Evolutionary conservation across 495 filamentous ascomycete genomes (phyloP), one percentile per base, ranked within the genome.

Genomic region (Amniculicola lignicola): DNA sequence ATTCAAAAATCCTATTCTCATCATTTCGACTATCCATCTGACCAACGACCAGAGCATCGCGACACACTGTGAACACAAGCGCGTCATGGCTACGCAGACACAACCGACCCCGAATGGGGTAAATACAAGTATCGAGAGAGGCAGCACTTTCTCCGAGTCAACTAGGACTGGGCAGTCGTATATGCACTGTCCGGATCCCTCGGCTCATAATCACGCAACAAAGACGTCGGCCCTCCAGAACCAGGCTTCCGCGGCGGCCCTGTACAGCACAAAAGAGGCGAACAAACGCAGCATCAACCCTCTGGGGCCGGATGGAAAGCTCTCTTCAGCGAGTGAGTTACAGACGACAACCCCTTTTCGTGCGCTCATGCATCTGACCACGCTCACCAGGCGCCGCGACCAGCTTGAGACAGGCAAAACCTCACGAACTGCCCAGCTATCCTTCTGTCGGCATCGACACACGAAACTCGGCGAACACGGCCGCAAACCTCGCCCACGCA

Each of bases 401-500:
- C 24, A 80, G 79, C 31, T 74, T 85, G 61, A 85, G 82, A 69
- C 82, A 88, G 70, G 82, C 86, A 54, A 78, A 78, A 57, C 77
- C 82, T 16, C 75, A 79, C 45, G 82, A 87, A 54, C 76, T 90
- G 10, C 84, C 86, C 22, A 79, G 79, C 59, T 89, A 74, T 55
- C 83, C 87, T 11, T 77, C 79, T 18, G 66, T 77, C 35, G 88
- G 87, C 22, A 76, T 90, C 61, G 72, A 82, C 42, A 76, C 79
- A 48, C 80, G 72, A 52, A 76, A 83, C 25, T 88, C 87, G 37
- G 89, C 88, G 18, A 80, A 81, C 45, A 82, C 85, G 29, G 89
- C 88, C 39, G 86, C 86, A 12, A 79, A 74, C 37, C 74, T 93
- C 15, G 87, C 88, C 22, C 86, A 88, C 76, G 75, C 82, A 22